A percentile compares a stretch with the other conserved stretches of the same genome.
Evolutionary conservation across 768 basidiomycete species (phyloP).

Genomic region (Suillus weaverae): DNA sequence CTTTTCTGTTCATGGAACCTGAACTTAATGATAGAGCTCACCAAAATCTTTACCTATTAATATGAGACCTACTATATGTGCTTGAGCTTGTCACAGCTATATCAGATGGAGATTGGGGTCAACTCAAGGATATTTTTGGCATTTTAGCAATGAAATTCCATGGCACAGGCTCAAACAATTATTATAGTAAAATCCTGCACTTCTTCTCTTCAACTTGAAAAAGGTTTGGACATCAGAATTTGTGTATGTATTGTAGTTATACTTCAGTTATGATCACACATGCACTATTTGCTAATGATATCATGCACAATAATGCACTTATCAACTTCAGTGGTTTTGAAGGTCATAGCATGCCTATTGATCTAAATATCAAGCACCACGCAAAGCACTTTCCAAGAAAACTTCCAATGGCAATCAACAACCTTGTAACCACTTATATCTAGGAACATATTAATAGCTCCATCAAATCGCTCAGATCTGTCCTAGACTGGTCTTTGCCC

Average conservation of each 20-base stretch:
- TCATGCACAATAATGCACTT: conserved; percentile 37
- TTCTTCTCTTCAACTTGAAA: conserved; percentile 24
- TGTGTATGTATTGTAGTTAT: conserved; percentile 22
- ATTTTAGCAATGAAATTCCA: conserved; percentile 17
- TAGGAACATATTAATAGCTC: neutral
- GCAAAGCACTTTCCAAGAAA: no score
- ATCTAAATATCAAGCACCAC: conserved; percentile 43
- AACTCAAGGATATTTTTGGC: conserved; percentile 29
- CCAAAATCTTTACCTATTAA: conserved; percentile 28
- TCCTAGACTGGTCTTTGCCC: neutral
- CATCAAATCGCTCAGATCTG: neutral
- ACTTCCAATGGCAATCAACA: no score
- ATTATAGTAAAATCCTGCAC: conserved; percentile 20
- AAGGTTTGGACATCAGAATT: conserved; percentile 35
- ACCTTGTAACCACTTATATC: neutral
- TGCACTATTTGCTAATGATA: no score
- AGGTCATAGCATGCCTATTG: conserved; percentile 36
- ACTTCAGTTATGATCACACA: neutral
- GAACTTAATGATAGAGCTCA: conserved; percentile 16
- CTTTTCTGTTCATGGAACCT: neutral
- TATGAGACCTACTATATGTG: conserved; percentile 32
- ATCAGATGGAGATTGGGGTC: conserved; percentile 33
- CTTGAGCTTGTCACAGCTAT: conserved; percentile 30
- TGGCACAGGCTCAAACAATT: conserved; percentile 23
- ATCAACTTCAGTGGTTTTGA: conserved; percentile 32